These are phyloP conservation scores for Boletus pseudopeckii DNA, from an alignment of 768 basidiomycete genomes.

Conservation along the genomic window DNA sequence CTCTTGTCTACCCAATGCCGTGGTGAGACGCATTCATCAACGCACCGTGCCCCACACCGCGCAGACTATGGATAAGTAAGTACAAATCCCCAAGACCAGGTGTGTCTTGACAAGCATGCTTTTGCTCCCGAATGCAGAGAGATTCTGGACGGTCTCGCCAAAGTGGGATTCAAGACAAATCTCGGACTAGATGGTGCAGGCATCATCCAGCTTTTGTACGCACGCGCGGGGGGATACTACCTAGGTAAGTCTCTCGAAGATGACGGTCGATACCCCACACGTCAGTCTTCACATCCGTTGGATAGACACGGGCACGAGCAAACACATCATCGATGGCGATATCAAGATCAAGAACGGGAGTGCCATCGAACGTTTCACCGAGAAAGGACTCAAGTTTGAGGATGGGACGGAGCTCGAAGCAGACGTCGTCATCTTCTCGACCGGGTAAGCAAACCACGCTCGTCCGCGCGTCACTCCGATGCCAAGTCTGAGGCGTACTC, in stretches of 20 bases:
- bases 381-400: constrained; percentile 28
- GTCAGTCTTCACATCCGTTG: background rate
- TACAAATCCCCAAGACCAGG: background rate
- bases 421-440: constrained; percentile 33
- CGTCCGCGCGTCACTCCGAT: background rate
- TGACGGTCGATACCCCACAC: too few relatives aligned
- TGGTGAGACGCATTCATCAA: constrained; percentile 18
- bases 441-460: constrained; percentile 16
- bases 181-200: constrained; percentile 36
- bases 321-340: constrained; percentile 43
- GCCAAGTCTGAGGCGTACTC: background rate
- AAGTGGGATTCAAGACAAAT: constrained; percentile 38
- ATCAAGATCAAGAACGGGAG: constrained; percentile 51
- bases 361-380: constrained; percentile 29
- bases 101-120: background rate
- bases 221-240: constrained; percentile 39
- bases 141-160: constrained; percentile 35
- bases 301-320: constrained; percentile 39
- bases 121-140: constrained; percentile 22
- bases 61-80: constrained; percentile 28
- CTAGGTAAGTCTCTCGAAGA: constrained; percentile 25
- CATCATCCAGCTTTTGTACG: constrained; percentile 24
- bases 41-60: constrained; percentile 15
- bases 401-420: constrained; percentile 32
- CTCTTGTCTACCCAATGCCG: constrained; percentile 15